phyloP scores from a whole-genome alignment of 75 land plant species.

The Cupressus sempervirens region DNA sequence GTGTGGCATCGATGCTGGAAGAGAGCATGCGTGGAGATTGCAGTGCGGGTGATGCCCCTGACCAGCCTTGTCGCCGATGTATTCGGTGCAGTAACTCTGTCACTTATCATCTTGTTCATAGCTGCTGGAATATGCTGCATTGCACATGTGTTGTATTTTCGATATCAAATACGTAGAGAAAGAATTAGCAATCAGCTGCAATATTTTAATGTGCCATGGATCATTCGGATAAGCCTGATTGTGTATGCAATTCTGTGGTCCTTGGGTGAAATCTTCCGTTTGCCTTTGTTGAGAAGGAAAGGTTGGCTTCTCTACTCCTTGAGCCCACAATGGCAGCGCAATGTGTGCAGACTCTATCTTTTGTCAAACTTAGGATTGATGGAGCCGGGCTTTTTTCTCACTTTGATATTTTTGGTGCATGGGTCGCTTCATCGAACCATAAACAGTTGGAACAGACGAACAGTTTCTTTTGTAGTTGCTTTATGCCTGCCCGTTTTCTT shows the following conservation, averaged over 20 bases:
- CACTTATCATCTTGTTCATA: constrained; percentile 48
- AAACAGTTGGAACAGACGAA: constrained; percentile 64
- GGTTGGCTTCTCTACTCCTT: constrained; percentile 53
- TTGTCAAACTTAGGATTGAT: constrained; percentile 81
- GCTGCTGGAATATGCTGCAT: constrained; percentile 62
- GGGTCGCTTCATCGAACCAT: constrained; percentile 68
- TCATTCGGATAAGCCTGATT: constrained; percentile 63
- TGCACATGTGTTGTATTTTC: constrained; percentile 59
- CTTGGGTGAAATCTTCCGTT: constrained; percentile 64
- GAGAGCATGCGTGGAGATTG: constrained; percentile 80
- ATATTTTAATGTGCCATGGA: constrained; percentile 91
- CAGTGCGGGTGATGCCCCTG: constrained; percentile 92
- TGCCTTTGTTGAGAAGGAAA: constrained; percentile 48
- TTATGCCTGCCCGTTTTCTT: constrained; percentile 68
- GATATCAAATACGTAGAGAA: constrained; percentile 38
- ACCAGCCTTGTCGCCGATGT: constrained; percentile 81
- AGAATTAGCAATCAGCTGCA: constrained; percentile 36
- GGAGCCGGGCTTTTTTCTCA: constrained; percentile 86
- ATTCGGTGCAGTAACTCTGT: constrained; percentile 80
- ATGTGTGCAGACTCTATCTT: constrained; percentile 76
- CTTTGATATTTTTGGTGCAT: constrained; percentile 74
- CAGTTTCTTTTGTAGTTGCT: constrained; percentile 37
- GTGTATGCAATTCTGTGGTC: constrained; percentile 73
- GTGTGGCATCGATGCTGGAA: constrained; percentile 54
- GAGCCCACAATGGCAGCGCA: constrained; percentile 51